Conservation (phyloP, 192 early-diverging fungal species). For the Mortierella hygrophila region DNA sequence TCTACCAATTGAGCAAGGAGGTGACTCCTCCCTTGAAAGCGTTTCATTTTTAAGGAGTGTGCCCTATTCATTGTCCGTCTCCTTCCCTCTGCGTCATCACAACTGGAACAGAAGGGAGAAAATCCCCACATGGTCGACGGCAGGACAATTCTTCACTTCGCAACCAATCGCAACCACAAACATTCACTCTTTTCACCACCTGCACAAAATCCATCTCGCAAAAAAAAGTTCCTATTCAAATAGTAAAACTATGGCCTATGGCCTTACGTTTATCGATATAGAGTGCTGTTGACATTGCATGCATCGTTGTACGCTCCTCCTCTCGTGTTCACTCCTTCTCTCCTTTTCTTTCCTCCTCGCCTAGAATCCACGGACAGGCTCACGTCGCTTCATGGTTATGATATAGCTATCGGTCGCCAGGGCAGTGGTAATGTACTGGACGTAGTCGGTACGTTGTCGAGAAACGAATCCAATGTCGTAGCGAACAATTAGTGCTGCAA, state of each 20-base stretch:
- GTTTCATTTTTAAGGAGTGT: neutral
- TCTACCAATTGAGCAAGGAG: neutral
- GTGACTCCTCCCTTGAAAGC: neutral
- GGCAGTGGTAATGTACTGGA: constrained; percentile 50
- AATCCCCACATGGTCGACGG: no score
- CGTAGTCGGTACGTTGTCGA: constrained; percentile 31
- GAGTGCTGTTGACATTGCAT: neutral
- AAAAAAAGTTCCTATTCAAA: neutral
- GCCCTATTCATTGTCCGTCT: neutral
- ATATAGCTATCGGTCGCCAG: constrained; percentile 32
- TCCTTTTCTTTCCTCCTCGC: neutral
- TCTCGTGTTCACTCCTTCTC: no score
- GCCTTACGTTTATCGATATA: neutral
- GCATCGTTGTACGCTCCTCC: neutral
- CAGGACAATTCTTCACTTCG: no score
- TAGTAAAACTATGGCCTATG: neutral
- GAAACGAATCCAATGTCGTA: constrained; percentile 57
- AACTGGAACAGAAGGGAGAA: no score
- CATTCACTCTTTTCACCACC: no score
- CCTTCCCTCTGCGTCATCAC: neutral
- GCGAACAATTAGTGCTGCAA: constrained; percentile 53
- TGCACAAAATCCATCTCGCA: no score
- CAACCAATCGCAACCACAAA: no score
- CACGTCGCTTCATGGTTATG: constrained; percentile 12
- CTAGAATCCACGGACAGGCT: neutral